Base-by-base conservation (phyloP, 2,329 filamentous ascomycete genomes). In the Xylogone sp. region DNA sequence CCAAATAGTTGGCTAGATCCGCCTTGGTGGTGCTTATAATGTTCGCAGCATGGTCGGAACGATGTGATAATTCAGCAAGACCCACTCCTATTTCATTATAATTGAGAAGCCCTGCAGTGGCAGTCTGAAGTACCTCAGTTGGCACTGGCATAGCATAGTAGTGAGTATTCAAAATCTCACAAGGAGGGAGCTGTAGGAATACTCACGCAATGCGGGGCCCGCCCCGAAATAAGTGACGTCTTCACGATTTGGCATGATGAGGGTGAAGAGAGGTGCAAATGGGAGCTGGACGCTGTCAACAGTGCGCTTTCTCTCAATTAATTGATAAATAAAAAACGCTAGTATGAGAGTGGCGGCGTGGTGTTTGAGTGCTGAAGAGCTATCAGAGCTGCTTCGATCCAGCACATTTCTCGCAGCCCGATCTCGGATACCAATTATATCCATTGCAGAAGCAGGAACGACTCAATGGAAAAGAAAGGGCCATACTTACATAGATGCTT, bases 201-300 rank as follows among this genome's bases (percentile, higher is more conserved):
- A 39, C 34, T 16, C n/a, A 39, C 34, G 79, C 27, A 83, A 76
- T n/a, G 93, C 91, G 46, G 93, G 93, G 56, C 93, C 93, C 49
- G 93, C 92, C 55, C 92, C 91, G 62, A 96, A 96, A 72, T 95
- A 94, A 59, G 85, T 81, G 67, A 94, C 82, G 57, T 93, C 86
- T 61, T 83, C 77, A 70, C 90, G 79, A 53, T 81, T 74, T 60
- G 87, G 85, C 88, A 93, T 90, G 13, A 9, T 39, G n/a, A n/a
- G n/a, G n/a, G n/a, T n/a, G n/a, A n/a, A n/a, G n/a, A n/a, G n/a
- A n/a, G n/a, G n/a, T n/a, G n/a, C n/a, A n/a, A n/a, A n/a, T n/a
- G n/a, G n/a, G n/a, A n/a, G n/a, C n/a, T n/a, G n/a, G n/a, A n/a
- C n/a, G n/a, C n/a, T n/a, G n/a, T n/a, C n/a, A n/a, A n/a, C n/a